These are phyloP conservation scores for Boletus fagicola DNA, from an alignment of 768 basidiomycete genomes.

Conservation along the genomic window DNA sequence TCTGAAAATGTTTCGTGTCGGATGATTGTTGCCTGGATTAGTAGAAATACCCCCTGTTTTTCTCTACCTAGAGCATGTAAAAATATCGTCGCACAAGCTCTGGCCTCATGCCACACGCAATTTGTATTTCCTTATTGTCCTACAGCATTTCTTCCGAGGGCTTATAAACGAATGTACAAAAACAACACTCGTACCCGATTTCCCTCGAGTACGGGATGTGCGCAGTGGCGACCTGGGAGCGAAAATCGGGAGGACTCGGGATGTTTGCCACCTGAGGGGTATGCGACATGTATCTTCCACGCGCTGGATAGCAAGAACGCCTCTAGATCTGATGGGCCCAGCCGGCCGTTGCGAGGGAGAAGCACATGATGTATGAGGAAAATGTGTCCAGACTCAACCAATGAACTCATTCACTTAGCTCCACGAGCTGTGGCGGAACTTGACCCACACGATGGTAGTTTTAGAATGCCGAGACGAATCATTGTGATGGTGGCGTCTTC, in stretches of 20 bases:
- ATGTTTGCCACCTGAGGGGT: background rate
- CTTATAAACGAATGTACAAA: background rate
- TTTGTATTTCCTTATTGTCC: background rate
- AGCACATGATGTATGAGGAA: background rate
- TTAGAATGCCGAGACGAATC: background rate
- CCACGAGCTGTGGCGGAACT: background rate
- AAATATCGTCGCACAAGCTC: too few species aligned
- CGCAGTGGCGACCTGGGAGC: too few species aligned
- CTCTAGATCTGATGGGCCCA: background rate
- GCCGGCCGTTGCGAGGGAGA: background rate
- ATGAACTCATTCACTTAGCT: background rate
- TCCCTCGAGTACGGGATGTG: background rate
- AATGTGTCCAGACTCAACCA: background rate
- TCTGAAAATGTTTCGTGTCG: background rate
- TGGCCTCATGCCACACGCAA: background rate
- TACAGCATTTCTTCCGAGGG: background rate
- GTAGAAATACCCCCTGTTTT: conserved; percentile 20
- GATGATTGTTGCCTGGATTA: conserved; percentile 1
- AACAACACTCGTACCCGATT: background rate
- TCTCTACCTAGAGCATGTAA: too few species aligned
- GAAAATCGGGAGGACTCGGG: background rate
- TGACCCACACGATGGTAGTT: background rate
- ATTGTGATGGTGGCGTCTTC: background rate
- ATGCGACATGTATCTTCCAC: background rate
- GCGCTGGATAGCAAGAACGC: background rate